Evolutionary conservation across 179 eudicot species (phyloP), one percentile per base, ranked within the genome.

Genomic region (Sideroxylon spinosum): DNA sequence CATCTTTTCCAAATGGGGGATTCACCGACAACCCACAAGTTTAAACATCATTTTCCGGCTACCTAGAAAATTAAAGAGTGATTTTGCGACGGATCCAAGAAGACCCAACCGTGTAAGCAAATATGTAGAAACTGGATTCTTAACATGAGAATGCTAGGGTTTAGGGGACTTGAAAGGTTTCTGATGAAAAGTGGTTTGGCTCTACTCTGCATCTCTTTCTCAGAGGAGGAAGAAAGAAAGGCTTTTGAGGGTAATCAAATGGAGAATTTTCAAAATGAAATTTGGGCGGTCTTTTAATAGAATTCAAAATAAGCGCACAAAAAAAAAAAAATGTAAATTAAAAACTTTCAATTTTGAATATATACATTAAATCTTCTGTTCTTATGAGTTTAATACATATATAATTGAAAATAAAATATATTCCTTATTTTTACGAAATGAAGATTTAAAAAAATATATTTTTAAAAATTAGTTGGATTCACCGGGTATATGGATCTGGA

Each of bases 181-280:
- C 28, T 52, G 68, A 49, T 37, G 75, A 22, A 19, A 37, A 10
- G n/a, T 28, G 78, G 14, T 57, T 68, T 22, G 63, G 72, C n/a
- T 11, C 29, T 65, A 12, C 55, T 74, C 68, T 60, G 77, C 57
- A 61, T 49, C 13, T 44, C 52, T 20, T 26, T 71, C 44, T 60
- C n/a, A 65, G 20, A 25, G 65, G 73, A 82, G 68, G 80, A 50
- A 19, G 26, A 9, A 6, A 49, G 32, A 73, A 73, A 55, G 9
- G 68, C 73, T 75, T 29, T 50, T 23, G 71, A 78, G 74, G 68
- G 78, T 80, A 57, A 68, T 55, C 69, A 77, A 79, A 23, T 81
- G 84, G 86, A 78, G 59, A 84, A 72, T 62, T 81, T 81, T 79
- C 28, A 55, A 84, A 84, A 67, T 81, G 78, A 72, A 79, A 78